Evolutionary conservation across 2,329 filamentous ascomycete genomes (phyloP).

Genomic region (Calonectria ilicicola): DNA sequence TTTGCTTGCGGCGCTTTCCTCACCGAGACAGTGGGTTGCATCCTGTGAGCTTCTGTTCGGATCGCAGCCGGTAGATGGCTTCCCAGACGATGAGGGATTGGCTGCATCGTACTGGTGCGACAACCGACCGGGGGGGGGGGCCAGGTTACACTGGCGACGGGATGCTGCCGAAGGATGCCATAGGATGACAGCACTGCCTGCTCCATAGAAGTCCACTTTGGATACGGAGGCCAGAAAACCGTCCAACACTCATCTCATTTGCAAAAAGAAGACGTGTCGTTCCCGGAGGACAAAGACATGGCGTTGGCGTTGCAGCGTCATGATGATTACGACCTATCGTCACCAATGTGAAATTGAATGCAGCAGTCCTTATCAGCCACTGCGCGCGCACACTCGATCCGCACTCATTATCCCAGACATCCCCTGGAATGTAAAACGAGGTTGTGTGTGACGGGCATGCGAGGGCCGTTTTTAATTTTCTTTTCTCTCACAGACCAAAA

Average conservation of each 20-base stretch:
- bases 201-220: not conserved
- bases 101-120: slow-evolving; percentile 4
- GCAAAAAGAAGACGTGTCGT: too few species aligned
- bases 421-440: not conserved
- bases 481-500: not conserved
- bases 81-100: slow-evolving; percentile 1
- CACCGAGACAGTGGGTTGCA: not conserved
- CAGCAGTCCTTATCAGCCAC: not conserved
- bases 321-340: not conserved
- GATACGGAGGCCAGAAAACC: not conserved
- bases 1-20: not conserved
- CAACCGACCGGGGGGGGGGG: not conserved
- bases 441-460: not conserved
- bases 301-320: too few species aligned
- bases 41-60: not conserved
- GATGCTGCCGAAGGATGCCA: not conserved
- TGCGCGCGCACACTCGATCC: not conserved
- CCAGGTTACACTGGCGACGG: not conserved
- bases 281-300: too few species aligned
- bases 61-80: not conserved
- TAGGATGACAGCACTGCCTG: not conserved
- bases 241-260: not conserved
- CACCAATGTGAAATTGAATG: not conserved
- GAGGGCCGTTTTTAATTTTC: not conserved
- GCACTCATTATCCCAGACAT: not conserved